Evolutionary conservation across 2,329 filamentous ascomycete species (phyloP).

Genomic region (Fusarium lateritium): DNA sequence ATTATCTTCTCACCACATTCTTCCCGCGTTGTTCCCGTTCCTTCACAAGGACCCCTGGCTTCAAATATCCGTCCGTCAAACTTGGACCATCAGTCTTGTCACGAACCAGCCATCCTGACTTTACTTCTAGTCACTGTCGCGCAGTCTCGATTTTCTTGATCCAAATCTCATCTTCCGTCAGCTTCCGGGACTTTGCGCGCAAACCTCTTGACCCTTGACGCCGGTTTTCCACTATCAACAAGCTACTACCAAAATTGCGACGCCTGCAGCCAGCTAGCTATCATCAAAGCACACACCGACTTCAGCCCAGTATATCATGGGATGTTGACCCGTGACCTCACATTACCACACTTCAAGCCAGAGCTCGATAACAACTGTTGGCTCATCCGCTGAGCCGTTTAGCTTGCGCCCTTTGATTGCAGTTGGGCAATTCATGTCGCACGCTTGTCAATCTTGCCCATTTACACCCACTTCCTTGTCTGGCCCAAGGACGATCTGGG

Average conservation of each 20-base stretch:
- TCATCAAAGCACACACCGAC: slow-evolving; percentile 44
- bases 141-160: slow-evolving; percentile 16
- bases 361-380: slow-evolving; percentile 34
- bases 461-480: slow-evolving; percentile 36
- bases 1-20: slow-evolving; percentile 29
- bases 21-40: slow-evolving; percentile 40
- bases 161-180: slow-evolving; percentile 17
- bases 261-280: slow-evolving; percentile 42
- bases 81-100: slow-evolving; percentile 23
- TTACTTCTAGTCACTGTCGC: slow-evolving; percentile 35
- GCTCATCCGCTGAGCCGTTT: slow-evolving; percentile 13
- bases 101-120: slow-evolving; percentile 25
- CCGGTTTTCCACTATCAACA: slow-evolving; percentile 45
- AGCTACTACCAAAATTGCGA: slow-evolving; percentile 43
- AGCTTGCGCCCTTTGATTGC: slow-evolving; percentile 9
- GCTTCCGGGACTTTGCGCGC: slow-evolving; percentile 24
- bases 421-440: slow-evolving; percentile 17
- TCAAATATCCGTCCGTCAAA: slow-evolving; percentile 28
- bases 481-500: slow-evolving; percentile 15
- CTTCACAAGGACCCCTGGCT: slow-evolving; percentile 30
- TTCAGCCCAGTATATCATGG: slow-evolving; percentile 46
- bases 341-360: slow-evolving; percentile 34
- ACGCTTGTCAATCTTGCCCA: slow-evolving; percentile 18
- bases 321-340: slow-evolving; percentile 45
- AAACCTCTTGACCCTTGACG: slow-evolving; percentile 40